These are phyloP conservation scores for Pseudogymnoascus sp. DNA, from an alignment of 2,329 filamentous ascomycete species.

Conservation along the genomic window DNA sequence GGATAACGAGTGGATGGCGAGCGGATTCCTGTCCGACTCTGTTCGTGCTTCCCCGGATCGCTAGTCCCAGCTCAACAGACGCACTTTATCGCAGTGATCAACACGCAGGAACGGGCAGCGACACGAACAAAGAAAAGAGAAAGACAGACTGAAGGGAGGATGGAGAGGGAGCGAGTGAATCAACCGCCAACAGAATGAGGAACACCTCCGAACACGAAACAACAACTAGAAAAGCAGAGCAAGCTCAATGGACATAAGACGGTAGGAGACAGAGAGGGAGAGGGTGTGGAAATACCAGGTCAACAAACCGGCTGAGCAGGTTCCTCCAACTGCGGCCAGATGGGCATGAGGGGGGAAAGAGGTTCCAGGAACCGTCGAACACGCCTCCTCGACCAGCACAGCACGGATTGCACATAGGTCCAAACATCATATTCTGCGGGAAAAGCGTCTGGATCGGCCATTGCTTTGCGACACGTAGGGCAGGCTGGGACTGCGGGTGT, in stretches of 20 bases:
- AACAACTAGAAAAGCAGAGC: slow-evolving; percentile 1
- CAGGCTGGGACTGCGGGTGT: not conserved
- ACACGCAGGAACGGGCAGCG: slow-evolving; percentile 15
- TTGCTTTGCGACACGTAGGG: slow-evolving; percentile 4
- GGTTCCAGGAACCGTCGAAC: not conserved
- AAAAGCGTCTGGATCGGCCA: not conserved
- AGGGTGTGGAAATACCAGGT: not conserved
- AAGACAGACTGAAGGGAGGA: slow-evolving; percentile 20
- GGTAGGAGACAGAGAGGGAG: slow-evolving; percentile 4
- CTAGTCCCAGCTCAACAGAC: not conserved
- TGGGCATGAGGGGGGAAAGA: not conserved
- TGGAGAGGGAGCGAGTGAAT: slow-evolving; percentile 16
- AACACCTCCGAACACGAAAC: slow-evolving; percentile 9
- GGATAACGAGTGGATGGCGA: slow-evolving; percentile 22
- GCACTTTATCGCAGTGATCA: not conserved
- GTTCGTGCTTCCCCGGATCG: not conserved
- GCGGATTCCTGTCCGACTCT: not conserved
- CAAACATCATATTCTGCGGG: not conserved
- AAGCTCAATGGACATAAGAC: slow-evolving; percentile 6
- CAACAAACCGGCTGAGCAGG: not conserved
- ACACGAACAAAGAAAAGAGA: slow-evolving; percentile 18
- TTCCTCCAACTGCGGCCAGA: not conserved
- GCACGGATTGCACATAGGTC: not conserved
- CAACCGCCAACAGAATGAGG: slow-evolving; percentile 11
- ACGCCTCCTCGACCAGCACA: not conserved